Percentiles rank a stretch among this genome's conserved stretches.
phyloP scores from a whole-genome alignment of 164 flowering plant genomes.

The Aristolochia californica region DNA sequence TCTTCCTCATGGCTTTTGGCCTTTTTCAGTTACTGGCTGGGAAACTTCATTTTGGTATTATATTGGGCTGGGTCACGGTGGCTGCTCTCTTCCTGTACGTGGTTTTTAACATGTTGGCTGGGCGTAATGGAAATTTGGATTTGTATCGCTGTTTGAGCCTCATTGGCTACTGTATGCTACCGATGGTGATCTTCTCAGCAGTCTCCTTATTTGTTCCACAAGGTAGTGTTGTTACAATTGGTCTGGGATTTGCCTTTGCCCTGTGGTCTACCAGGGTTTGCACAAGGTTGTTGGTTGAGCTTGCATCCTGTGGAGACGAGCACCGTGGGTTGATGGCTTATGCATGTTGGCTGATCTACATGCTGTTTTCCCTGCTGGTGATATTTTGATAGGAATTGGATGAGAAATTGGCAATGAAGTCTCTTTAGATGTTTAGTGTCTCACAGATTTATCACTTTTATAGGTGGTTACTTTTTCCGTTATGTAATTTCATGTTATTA shows the following conservation, averaged over 20 bases:
- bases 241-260: conserved; percentile 45
- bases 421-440: background rate
- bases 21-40: conserved; percentile 84
- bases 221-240: conserved; percentile 33
- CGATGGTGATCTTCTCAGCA: conserved; percentile 75
- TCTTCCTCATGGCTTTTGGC: conserved; percentile 56
- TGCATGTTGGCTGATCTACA: conserved; percentile 77
- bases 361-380: conserved; percentile 66
- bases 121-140: conserved; percentile 68
- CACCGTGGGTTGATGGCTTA: conserved; percentile 75
- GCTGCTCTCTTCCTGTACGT: conserved; percentile 64
- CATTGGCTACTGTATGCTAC: conserved; percentile 74
- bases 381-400: conserved; percentile 33
- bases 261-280: conserved; percentile 74
- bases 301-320: conserved; percentile 72
- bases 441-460: background rate
- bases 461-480: background rate
- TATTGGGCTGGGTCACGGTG: conserved; percentile 79
- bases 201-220: conserved; percentile 60
- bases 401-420: background rate
- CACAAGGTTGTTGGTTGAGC: conserved; percentile 53
- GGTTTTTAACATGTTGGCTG: conserved; percentile 83
- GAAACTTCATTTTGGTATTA: conserved; percentile 83
- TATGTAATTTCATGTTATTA: background rate
- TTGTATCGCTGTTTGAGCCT: conserved; percentile 71